Base-by-base conservation (phyloP, 805 yeast species). In the Helenozyma rhizophorensis region DNA sequence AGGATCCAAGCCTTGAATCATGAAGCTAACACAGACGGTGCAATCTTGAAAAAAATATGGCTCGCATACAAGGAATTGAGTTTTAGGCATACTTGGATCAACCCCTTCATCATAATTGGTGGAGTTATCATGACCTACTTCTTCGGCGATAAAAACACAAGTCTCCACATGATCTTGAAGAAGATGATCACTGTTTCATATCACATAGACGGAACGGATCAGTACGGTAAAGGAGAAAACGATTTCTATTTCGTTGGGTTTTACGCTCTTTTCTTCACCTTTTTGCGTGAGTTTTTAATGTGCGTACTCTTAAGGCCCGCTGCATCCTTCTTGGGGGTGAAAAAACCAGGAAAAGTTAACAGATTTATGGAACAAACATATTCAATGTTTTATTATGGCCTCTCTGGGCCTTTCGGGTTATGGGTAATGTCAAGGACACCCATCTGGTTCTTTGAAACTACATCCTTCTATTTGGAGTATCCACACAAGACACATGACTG, bases 341-440 rank as follows among this genome's bases (percentile, higher is more conserved):
- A 45, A 24, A 62, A 62, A 34, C 72, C 68, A 38, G 68, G 68
- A 14, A 89, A 85, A 58, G 57, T 77, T 26, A 76, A 74, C 40
- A 75, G 99, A 57, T 88, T 90, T 60, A 78, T 86, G 80, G 99
- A 93, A 60, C 99, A 93, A 65, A 72, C 88, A 6, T 93, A 90
- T 55, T 75, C 90, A 2, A 71, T 87, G 48, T 56, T 85, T 39
- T 93, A 93, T 62, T 88, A 81, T 54, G 83, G 89, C 9, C 42
- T 78, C 6, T 69, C 84, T 17, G 94, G 95, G 11, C 94, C 96
- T 0, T 69, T 81, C 37, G 99, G 98, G 2, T 64, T 93, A 35
- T 87, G 79, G 68, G 83, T 93, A 44, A 89, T 93, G 97, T 50
- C 54, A 9, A 66, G 72, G 30, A 74, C 83, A 26, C 95, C 95